Conservation (phyloP, 805 yeast genomes). For the Wickerhamiella azyma region DNA sequence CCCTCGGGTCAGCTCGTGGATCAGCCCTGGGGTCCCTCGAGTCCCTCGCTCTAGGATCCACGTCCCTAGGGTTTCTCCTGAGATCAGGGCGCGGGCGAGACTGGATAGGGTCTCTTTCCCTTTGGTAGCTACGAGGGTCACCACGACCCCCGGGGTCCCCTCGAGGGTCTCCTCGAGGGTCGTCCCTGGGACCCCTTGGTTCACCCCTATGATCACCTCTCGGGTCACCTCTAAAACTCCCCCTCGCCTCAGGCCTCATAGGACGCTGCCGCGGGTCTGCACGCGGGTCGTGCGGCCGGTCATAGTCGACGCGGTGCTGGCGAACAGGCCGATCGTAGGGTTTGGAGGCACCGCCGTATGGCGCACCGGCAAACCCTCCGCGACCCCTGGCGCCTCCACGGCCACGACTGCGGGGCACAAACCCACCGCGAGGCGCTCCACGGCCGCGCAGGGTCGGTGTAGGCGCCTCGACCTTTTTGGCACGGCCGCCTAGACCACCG, state of each 20-base stretch:
- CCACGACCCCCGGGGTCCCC: no score
- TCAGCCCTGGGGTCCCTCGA: neutral
- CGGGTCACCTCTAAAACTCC: no score
- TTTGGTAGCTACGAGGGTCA: no score
- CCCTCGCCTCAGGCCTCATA: no score
- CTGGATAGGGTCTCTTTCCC: no score
- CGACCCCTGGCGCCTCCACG: neutral
- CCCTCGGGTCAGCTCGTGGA: neutral
- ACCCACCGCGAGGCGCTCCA: neutral
- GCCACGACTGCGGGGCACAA: neutral
- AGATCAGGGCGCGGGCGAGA: no score
- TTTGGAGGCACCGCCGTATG: no score
- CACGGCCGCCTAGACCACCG: conserved; percentile 87
- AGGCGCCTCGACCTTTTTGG: neutral
- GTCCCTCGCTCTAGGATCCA: neutral
- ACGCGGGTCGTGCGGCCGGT: neutral
- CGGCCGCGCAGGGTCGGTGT: neutral
- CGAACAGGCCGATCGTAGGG: neutral
- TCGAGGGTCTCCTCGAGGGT: neutral
- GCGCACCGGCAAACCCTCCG: neutral
- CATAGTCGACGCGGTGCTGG: neutral
- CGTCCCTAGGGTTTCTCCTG: no score
- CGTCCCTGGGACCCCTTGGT: no score
- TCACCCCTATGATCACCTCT: no score
- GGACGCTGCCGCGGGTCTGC: neutral